Evolutionary conservation across 768 basidiomycete species (phyloP), one percentile per base, ranked within the genome.

Genomic region (Mycena sanguinolenta): DNA sequence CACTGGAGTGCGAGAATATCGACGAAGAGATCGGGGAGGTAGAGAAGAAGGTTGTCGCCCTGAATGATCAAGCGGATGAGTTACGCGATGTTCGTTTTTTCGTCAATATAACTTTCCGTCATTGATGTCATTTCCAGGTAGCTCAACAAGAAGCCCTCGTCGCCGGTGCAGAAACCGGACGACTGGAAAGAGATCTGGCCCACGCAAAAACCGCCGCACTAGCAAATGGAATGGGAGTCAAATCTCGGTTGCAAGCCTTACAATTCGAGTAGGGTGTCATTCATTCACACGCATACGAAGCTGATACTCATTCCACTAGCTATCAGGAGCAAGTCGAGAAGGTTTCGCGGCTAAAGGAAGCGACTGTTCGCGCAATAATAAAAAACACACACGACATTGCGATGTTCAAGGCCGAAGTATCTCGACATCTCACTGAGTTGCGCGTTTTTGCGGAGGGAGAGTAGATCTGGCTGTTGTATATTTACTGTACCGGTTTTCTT

Each of bases 371-470:
- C 0, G 91, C 91, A 21, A 93, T 95, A 69, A 88, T 93, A 67
- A 95, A 94, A 84, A 94, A 91, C 78, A 92, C 92, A 75, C 92
- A 92, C 71, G 94, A 95, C 71, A 93, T 95, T 39, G 92, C 90
- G 19, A 86, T 89, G 75, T 95, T 95, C 84, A 94, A 94, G 80
- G 88, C 91, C 63, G 91, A 92, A 67, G 89, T 94, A 16, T 92
- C 93, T 50, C 87, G 87, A 63, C 89, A 91, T 74, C 84, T 95
- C 32, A 85, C 87, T 73, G 87, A 91, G 72, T 82, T 95, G 44
- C 87, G 88, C 74, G 89, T 90, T 65, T 91, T 91, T 76, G 90
- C 91, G 5, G 92, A 84, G 81, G 82, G 57, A 84, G 84, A 57
- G 81, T 78, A 79, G 52, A 69, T 44, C 17, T 42, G 52, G 52